Conservation (phyloP, 1,284 basidiomycete genomes). For the Neonothopanus nambi region DNA sequence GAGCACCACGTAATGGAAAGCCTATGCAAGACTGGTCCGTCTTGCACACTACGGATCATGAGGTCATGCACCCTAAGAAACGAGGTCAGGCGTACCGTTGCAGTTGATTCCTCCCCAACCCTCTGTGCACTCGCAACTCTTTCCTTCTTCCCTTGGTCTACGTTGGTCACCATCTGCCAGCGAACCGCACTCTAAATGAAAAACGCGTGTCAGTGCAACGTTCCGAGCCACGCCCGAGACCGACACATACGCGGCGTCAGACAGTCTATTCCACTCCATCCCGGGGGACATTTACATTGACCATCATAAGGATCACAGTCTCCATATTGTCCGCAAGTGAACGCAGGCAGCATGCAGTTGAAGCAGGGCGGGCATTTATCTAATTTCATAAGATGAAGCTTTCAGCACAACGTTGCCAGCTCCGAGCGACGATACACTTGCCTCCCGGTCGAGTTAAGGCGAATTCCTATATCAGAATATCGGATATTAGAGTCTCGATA, state of each 20-base stretch:
- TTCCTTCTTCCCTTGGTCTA: conserved; percentile 73
- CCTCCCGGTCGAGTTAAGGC: neutral
- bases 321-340: conserved; percentile 84
- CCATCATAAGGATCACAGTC: conserved; percentile 87
- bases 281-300: conserved; percentile 87
- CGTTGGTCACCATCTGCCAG: conserved; percentile 87
- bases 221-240: neutral
- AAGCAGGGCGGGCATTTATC: conserved; percentile 76
- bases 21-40: conserved; percentile 75
- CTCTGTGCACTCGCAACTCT: conserved; percentile 85
- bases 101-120: conserved; percentile 97
- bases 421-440: neutral
- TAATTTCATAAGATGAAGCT: conserved; percentile 15
- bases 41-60: conserved; percentile 69
- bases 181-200: conserved; percentile 78
- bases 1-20: conserved; percentile 65
- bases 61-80: neutral
- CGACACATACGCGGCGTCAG: conserved; percentile 70
- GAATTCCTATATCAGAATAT: neutral
- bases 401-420: neutral
- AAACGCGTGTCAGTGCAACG: conserved; percentile 1
- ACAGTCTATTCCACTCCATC: conserved; percentile 92
- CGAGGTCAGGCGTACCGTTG: conserved; percentile 64
- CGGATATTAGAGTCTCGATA: neutral
- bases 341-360: conserved; percentile 83